Evolutionary conservation across 2,329 filamentous ascomycete genomes (phyloP).

Genomic region (Scedosporium apiospermum): DNA sequence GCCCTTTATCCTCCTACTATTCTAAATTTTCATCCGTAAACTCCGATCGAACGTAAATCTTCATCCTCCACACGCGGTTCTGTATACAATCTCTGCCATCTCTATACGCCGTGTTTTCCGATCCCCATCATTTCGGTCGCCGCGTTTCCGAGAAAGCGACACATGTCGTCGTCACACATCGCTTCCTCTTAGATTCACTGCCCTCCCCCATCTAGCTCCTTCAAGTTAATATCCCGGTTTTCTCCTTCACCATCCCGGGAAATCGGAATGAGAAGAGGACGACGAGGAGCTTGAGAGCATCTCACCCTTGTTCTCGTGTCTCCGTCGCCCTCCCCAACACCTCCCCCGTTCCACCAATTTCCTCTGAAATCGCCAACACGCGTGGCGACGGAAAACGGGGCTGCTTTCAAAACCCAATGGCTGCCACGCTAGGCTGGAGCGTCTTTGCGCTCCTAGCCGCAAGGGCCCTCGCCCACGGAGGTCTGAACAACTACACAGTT

Average conservation of each 20-base stretch:
- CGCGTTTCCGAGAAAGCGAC: neutral
- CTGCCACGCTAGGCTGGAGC: neutral
- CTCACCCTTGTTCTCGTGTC: no score
- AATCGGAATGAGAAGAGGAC: no score
- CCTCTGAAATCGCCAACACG: no score
- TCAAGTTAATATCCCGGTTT: no score
- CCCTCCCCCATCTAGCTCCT: no score
- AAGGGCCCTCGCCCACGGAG: slow-evolving; percentile 1
- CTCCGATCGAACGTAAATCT: neutral
- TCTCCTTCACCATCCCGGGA: no score
- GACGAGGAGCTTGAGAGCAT: no score
- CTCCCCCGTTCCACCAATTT: no score
- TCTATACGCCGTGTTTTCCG: neutral
- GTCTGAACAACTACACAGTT: slow-evolving; percentile 5
- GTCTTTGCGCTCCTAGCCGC: neutral
- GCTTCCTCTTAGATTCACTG: no score
- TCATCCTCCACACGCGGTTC: neutral
- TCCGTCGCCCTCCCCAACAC: no score
- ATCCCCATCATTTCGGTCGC: neutral
- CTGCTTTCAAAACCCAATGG: neutral
- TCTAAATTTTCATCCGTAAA: neutral
- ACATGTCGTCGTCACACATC: neutral
- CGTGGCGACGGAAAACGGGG: no score
- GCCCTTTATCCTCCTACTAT: neutral
- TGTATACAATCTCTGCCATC: neutral